Conservation (phyloP, 2,329 filamentous ascomycete genomes). For the Aureobasidium sp. region DNA sequence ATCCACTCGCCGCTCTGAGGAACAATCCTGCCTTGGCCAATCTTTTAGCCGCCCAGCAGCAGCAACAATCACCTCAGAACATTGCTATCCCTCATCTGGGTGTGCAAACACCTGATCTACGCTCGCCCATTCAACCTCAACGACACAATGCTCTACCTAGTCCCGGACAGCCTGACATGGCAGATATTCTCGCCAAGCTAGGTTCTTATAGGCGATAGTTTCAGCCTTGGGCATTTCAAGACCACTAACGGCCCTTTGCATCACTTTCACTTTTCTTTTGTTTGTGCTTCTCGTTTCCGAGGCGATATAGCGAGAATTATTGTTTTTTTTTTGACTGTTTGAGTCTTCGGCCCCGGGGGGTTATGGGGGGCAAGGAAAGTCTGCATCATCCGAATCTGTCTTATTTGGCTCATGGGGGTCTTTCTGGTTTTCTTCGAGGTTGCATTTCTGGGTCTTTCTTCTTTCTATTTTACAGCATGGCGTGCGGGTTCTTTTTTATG, state of each 20-base stretch:
- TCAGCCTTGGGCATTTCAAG: background rate
- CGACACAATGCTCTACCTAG: conserved; percentile 20
- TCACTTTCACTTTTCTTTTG: background rate
- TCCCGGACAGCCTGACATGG: conserved; percentile 43
- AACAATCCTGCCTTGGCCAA: conserved; percentile 24
- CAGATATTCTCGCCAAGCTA: conserved; percentile 68
- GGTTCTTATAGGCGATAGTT: conserved; percentile 48
- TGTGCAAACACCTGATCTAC: conserved; percentile 19
- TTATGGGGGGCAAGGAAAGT: background rate
- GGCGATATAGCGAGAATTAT: background rate
- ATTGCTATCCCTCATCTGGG: background rate
- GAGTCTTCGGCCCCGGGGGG: background rate
- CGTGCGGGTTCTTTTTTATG: background rate
- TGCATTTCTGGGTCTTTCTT: background rate
- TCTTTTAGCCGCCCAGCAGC: conserved; percentile 16
- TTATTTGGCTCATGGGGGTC: background rate
- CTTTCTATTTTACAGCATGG: background rate
- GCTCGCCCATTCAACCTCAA: conserved; percentile 25
- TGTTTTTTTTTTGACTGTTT: background rate
- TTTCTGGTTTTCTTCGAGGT: background rate
- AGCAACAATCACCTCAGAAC: conserved; percentile 13
- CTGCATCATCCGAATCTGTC: background rate
- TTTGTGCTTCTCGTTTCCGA: background rate
- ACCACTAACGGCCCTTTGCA: background rate
- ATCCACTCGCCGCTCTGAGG: conserved; percentile 24